Base-by-base conservation (phyloP, 768 basidiomycete species). In the Amanita subjunquillea region DNA sequence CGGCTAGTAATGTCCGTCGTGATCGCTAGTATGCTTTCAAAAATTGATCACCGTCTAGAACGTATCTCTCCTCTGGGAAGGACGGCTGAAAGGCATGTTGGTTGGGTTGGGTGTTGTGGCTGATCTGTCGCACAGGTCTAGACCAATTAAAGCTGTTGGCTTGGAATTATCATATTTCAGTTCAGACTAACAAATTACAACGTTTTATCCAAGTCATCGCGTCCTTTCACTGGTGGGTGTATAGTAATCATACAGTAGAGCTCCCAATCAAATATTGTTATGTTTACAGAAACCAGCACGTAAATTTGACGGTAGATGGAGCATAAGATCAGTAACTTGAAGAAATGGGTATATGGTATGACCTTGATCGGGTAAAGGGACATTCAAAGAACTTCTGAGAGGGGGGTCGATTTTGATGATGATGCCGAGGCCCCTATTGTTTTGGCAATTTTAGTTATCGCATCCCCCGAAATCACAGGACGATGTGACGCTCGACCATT, bases 121-220 rank as follows among this genome's bases (percentile, higher is more conserved):
- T 3, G 91, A 98, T 64, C 75, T 98, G 12, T 81, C 88, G 2
- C 88, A 81, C 61, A 75, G 89, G 41, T 78, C 85, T 46, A 90
- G 86, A 63, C 93, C 93, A 8, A 91, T 97, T 56, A 85, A 83
- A 64, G 83, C 87, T 9, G 76, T 97, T 39, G 93, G 93, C 4
- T 71, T 97, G n/a, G 93, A 97, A 64, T 72, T 97, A 39, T 90
- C 92, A 36, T 96, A 94, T 65, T 96, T 94, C 62, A 88, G 87
- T 65, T 83, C 87, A 22, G 73, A 68, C 50, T 67, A 25, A 51
- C 6, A 29, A 6, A 38, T 5, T 22, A 12, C 15, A 39, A 20
- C 17, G 20, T 22, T 23, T 23, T 10, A 22, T 42, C 20, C 5
- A 9, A 23, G 10, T 9, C 4, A 42, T 22, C 9, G 23, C 23